Conservation (phyloP, 1,139 yeast species). For the Scheffersomyces cryptocercus region DNA sequence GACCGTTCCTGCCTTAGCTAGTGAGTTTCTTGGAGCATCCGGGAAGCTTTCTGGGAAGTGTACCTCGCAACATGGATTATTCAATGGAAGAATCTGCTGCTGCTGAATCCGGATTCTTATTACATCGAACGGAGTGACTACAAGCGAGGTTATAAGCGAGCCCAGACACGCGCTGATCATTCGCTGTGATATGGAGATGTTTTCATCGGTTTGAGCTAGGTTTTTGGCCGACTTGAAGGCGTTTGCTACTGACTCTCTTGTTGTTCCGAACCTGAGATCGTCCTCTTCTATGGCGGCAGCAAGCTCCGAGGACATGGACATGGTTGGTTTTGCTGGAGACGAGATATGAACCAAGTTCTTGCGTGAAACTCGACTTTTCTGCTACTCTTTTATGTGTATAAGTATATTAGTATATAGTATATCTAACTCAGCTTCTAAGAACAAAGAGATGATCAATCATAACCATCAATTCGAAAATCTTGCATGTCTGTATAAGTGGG, state of each 20-base stretch:
- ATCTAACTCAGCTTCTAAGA: no score
- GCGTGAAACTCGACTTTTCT: no score
- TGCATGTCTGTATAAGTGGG: no score
- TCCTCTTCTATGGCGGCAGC: conserved; percentile 41
- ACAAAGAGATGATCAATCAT: no score
- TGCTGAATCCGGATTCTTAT: conserved; percentile 89
- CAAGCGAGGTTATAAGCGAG: conserved; percentile 80
- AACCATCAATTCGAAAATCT: no score
- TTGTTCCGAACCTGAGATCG: conserved; percentile 8
- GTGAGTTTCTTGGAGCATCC: conserved; percentile 9
- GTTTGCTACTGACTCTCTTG: conserved; percentile 3
- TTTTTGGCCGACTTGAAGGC: background rate
- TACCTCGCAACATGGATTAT: conserved; percentile 30
- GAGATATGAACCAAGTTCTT: no score
- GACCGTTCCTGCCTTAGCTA: conserved; percentile 4
- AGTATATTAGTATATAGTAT: no score
- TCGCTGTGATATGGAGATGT: conserved; percentile 57
- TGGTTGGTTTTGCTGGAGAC: conserved; percentile 5
- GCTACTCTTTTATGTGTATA: no score
- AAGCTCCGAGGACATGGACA: conserved; percentile 41
- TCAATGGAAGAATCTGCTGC: conserved; percentile 61
- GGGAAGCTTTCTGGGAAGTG: conserved; percentile 6
- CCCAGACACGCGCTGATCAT: conserved; percentile 94
- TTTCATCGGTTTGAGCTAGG: conserved; percentile 10
- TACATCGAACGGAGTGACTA: conserved; percentile 93